Base-by-base conservation (phyloP, 2,329 filamentous ascomycete species). In the Colletotrichum chrysophilum region DNA sequence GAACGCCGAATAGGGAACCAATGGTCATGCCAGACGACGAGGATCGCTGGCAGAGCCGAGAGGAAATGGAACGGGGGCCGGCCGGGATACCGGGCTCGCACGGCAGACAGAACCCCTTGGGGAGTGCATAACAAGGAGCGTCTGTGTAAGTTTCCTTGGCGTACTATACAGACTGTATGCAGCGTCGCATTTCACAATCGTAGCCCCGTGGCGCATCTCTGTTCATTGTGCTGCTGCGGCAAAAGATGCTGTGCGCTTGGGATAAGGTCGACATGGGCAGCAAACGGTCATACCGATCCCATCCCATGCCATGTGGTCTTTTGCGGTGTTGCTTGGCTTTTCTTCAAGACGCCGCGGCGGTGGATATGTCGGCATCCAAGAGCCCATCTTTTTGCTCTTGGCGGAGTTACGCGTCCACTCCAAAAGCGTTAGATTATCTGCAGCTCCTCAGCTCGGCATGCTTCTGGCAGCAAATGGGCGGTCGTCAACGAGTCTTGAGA, bases 321-420 rank as follows among this genome's bases (percentile, higher is more conserved):
- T 48, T 36, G 26, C 8, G 28, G 55, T 58, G 55, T 32, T 21
- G 34, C 32, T 43, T 32, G 34, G 64, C 24, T 52, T 32, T 34
- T 28, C 13, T 28, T 34, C 18, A 28, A 66, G 64, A 64, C 36
- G 58, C 18, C 8, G 32, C 52, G 62, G 48, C 24, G 60, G 69
- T 75, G 70, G 73, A 65, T 75, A 73, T 64, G 58, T 73, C 73
- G 73, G 70, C 73, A 75, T 43, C 70, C 7, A 64, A 21, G 36
- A 65, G 56, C 36, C 73, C 69, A 34, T 58, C 62, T 66, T 68
- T 72, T 70, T 68, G 18, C 71, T 70, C 76, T 77, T 77, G 76
- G 76, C 76, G 64, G 43, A 52, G 13, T 66, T 77, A 77, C 76
- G 76, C 75, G 76, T 76, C 62, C 76, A 77, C 70, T 75, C 76